phyloP scores from a whole-genome alignment of 352 stramenopile genomes.

The Pythium rhizo-oryzae region DNA sequence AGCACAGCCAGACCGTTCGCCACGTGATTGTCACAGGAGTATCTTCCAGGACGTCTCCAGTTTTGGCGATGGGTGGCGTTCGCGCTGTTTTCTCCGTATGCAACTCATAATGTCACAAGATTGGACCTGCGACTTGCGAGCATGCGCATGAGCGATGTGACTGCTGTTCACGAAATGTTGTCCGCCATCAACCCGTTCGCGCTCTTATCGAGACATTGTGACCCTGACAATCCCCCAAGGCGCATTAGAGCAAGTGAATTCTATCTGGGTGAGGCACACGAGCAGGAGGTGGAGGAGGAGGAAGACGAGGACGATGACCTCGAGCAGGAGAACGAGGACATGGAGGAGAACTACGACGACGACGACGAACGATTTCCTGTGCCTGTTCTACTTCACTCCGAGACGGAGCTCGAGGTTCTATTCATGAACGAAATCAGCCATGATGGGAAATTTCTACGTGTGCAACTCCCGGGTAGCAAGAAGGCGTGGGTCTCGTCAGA shows the following conservation, averaged over 20 bases:
- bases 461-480: no score
- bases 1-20: neutral
- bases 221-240: no score
- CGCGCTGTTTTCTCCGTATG: neutral
- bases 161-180: neutral
- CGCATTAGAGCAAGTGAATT: neutral
- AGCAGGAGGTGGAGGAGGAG: no score
- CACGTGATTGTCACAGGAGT: neutral
- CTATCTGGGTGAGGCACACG: neutral
- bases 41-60: neutral
- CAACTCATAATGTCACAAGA: neutral
- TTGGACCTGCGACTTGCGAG: neutral
- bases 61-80: constrained; percentile 3
- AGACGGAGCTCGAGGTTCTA: no score
- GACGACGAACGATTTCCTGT: no score
- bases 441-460: no score
- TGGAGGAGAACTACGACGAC: no score
- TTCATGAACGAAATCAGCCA: no score
- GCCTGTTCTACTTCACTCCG: no score
- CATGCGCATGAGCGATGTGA: neutral
- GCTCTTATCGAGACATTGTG: neutral
- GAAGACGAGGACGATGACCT: no score
- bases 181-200: neutral
- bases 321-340: no score
- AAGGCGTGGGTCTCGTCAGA: no score